Percentiles rank a stretch among this genome's conserved stretches.
Evolutionary conservation across 305 asterid species (phyloP).

Genomic region (Fraxinus floribunda): DNA sequence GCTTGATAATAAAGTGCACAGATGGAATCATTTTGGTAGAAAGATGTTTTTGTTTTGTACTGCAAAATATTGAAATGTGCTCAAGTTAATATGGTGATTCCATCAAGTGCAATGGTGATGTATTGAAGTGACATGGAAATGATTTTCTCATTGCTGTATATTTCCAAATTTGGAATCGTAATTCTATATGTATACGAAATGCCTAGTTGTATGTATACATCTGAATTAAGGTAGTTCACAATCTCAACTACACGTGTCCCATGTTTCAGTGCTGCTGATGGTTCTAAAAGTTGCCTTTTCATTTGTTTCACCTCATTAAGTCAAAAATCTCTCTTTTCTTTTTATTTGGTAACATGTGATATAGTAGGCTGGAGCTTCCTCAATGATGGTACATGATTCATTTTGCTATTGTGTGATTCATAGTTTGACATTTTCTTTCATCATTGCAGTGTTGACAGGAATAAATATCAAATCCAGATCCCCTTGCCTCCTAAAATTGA

Average conservation of each 20-base stretch:
- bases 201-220: not conserved
- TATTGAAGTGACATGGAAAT: not conserved
- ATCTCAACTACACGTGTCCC: not conserved
- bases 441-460: constrained; percentile 80
- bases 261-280: not conserved
- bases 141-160: not conserved
- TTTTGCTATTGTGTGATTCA: constrained; percentile 10
- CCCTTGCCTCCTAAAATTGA: constrained; percentile 97
- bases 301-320: not conserved
- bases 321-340: not conserved
- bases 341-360: not conserved
- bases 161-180: not conserved
- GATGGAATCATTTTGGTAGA: not conserved
- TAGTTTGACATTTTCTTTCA: constrained; percentile 19
- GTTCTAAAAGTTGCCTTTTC: not conserved
- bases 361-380: constrained; percentile 10
- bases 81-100: not conserved
- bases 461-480: constrained; percentile 93
- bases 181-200: not conserved
- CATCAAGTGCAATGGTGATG: not conserved
- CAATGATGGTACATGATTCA: constrained; percentile 1
- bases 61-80: not conserved
- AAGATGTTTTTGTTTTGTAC: not conserved
- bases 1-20: not conserved
- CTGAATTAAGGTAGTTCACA: not conserved